Evolutionary conservation across 495 filamentous ascomycete species (phyloP).

Genomic region (Aspergillus biplanus): DNA sequence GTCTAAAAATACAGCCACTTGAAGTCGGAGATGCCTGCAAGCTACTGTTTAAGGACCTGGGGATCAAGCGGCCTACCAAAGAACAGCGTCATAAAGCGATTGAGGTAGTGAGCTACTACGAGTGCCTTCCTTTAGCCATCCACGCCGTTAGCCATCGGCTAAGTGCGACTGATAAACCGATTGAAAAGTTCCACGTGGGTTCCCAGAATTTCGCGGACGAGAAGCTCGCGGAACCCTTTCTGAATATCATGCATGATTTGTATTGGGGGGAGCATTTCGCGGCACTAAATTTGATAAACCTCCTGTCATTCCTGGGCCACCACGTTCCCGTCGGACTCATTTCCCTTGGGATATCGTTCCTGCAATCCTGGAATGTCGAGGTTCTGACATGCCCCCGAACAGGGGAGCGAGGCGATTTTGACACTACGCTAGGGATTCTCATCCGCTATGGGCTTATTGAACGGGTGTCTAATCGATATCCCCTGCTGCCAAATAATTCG

Average conservation of each 20-base stretch:
- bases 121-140: conserved; percentile 75
- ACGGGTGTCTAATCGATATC: conserved; percentile 45
- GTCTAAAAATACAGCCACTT: conserved; percentile 64
- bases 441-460: conserved; percentile 75
- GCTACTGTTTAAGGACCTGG: conserved; percentile 59
- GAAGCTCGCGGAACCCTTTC: conserved; percentile 70
- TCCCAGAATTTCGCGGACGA: conserved; percentile 66
- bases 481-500: conserved; percentile 42
- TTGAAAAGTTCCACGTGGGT: conserved; percentile 67
- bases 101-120: conserved; percentile 71
- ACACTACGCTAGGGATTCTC: conserved; percentile 68
- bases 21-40: conserved; percentile 62
- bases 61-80: conserved; percentile 51
- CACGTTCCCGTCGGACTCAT: conserved; percentile 79
- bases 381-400: conserved; percentile 46
- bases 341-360: conserved; percentile 60
- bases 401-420: conserved; percentile 64
- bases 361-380: conserved; percentile 56
- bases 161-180: conserved; percentile 69
- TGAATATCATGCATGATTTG: conserved; percentile 71
- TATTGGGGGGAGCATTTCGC: conserved; percentile 59
- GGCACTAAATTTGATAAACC: conserved; percentile 71
- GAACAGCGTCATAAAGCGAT: conserved; percentile 63
- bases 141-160: conserved; percentile 77
- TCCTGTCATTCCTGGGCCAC: conserved; percentile 76